Percentiles rank a stretch among this genome's conserved stretches.
phyloP scores from a whole-genome alignment of 306 rosid species.

The Prunus mume region DNA sequence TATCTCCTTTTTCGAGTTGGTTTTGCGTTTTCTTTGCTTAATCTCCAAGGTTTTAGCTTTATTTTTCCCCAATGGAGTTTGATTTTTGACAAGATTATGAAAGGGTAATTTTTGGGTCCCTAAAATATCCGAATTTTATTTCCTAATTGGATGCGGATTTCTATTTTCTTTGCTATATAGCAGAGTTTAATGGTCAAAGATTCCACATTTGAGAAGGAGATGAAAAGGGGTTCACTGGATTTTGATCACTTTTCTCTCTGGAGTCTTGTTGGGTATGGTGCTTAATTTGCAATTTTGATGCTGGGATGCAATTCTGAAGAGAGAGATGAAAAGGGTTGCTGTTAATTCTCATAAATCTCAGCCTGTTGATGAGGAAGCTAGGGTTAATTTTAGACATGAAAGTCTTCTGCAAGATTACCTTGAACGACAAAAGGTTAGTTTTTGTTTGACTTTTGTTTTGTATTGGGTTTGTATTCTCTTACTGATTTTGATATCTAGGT shows the following conservation, averaged over 20 bases:
- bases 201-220: not conserved
- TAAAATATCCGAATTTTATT: not conserved
- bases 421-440: conserved; percentile 49
- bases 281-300: conserved; percentile 1
- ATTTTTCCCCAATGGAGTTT: not conserved
- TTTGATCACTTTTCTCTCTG: not conserved
- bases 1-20: not conserved
- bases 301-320: not conserved
- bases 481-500: not conserved
- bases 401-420: conserved; percentile 39
- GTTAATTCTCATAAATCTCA: conserved; percentile 21
- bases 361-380: conserved; percentile 9
- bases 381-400: conserved; percentile 13
- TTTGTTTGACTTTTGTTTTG: not conserved
- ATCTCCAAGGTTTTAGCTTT: not conserved
- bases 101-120: conserved; percentile 2
- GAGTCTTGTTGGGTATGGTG: not conserved
- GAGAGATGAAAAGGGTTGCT: conserved; percentile 40
- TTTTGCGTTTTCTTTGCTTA: not conserved
- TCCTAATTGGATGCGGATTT: conserved; percentile 13
- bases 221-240: conserved; percentile 6
- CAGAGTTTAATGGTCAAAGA: not conserved
- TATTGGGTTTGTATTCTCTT: too few relatives aligned
- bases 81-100: not conserved
- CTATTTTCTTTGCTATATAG: not conserved